Percentiles rank a stretch among this genome's conserved stretches.
Conservation (phyloP, 495 filamentous ascomycete species). For the Podospora comata region DNA sequence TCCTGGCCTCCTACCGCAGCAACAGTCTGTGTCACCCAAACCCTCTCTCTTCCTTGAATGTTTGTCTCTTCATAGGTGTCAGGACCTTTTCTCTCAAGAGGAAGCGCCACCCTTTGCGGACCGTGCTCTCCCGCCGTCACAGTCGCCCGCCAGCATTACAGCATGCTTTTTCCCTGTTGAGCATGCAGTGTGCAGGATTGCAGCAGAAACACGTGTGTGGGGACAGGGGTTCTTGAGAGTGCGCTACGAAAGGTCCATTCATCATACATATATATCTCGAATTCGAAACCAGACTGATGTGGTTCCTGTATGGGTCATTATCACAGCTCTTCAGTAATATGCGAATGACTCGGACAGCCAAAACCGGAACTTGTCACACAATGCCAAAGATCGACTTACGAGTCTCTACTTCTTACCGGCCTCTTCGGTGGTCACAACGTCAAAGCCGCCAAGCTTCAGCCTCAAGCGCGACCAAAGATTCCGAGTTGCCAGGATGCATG, state of each 20-base stretch:
- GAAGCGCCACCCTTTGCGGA: neutral
- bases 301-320: neutral
- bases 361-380: neutral
- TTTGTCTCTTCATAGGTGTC: neutral
- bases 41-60: neutral
- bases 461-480: neutral
- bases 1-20: neutral
- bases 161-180: slow-evolving; percentile 7
- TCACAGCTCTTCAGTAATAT: neutral
- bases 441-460: neutral
- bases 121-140: neutral
- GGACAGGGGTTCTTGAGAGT: neutral
- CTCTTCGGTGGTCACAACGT: neutral
- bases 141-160: neutral
- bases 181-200: neutral
- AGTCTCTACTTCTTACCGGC: no score
- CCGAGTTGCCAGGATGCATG: neutral
- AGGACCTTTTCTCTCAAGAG: neutral
- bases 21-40: neutral
- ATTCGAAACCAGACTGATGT: neutral
- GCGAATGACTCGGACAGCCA: neutral
- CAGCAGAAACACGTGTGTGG: neutral
- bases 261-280: neutral
- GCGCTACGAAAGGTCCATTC: neutral
- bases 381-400: neutral